Percentiles rank a stretch among this genome's conserved stretches.
Evolutionary conservation across 257 asterid species (phyloP).

Genomic region (Lycium ferocissimum): DNA sequence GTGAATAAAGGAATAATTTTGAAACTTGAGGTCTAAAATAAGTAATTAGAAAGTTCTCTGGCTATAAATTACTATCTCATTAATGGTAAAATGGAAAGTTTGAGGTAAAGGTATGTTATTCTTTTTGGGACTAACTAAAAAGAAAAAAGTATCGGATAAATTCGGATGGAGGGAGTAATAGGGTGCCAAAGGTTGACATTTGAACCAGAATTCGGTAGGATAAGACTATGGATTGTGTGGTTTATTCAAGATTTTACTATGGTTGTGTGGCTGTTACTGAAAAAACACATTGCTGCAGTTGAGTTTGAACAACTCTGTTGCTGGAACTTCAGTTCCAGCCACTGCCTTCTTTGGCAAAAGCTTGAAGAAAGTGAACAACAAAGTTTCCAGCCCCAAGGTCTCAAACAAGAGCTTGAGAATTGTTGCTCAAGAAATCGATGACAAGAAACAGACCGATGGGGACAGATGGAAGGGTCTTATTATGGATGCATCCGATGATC

Average conservation of each 20-base stretch:
- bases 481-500: slow-evolving; percentile 46
- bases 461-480: slow-evolving; percentile 53
- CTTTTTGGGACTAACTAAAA: too few species aligned
- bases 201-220: background rate
- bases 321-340: slow-evolving; percentile 39
- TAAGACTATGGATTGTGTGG: slow-evolving; percentile 15
- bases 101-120: too few species aligned
- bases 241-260: background rate
- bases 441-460: slow-evolving; percentile 38
- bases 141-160: too few species aligned
- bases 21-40: too few species aligned
- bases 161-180: too few species aligned
- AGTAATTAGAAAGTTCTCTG: too few species aligned
- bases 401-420: slow-evolving; percentile 37
- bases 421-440: background rate
- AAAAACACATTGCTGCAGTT: slow-evolving; percentile 32
- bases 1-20: too few species aligned
- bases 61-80: too few species aligned
- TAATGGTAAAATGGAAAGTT: too few species aligned
- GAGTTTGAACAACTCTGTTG: slow-evolving; percentile 38
- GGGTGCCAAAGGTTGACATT: too few species aligned
- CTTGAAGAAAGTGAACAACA: slow-evolving; percentile 33
- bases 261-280: slow-evolving; percentile 11
- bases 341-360: slow-evolving; percentile 43
- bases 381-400: slow-evolving; percentile 9